Evolutionary conservation across 2,329 filamentous ascomycete genomes (phyloP).

Genomic region (Penicillium sumatraense): DNA sequence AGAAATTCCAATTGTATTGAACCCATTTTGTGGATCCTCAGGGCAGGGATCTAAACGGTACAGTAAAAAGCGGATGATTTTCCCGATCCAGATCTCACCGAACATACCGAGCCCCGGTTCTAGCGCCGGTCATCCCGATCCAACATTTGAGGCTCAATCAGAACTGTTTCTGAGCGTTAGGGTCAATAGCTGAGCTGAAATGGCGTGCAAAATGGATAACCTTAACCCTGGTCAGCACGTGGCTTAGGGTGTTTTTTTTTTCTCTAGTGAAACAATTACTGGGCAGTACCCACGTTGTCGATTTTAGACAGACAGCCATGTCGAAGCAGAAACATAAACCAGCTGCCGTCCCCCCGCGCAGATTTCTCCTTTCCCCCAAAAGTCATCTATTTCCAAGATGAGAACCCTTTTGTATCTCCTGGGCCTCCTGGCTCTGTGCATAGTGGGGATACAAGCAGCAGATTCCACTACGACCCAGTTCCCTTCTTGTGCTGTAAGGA

Average conservation of each 20-base stretch:
- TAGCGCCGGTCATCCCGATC: constrained; percentile 3
- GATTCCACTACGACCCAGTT: neutral
- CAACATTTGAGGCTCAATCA: neutral
- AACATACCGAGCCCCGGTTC: neutral
- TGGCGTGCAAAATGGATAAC: constrained; percentile 10
- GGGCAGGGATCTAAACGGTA: neutral
- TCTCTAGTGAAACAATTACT: constrained; percentile 1
- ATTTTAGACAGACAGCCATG: neutral
- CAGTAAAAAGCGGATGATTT: constrained; percentile 4
- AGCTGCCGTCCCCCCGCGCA: neutral
- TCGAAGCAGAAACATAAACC: constrained; percentile 12
- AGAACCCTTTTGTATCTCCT: constrained; percentile 6
- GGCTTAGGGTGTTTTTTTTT: neutral
- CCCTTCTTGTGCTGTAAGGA: constrained; percentile 17
- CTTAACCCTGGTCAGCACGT: constrained; percentile 1
- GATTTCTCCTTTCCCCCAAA: neutral
- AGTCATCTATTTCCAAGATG: constrained; percentile 4
- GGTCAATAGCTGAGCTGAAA: neutral
- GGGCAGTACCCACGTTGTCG: constrained; percentile 12
- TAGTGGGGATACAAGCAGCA: constrained; percentile 3
- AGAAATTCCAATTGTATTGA: too few relatives aligned
- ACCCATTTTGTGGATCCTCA: neutral
- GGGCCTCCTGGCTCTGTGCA: constrained; percentile 8
- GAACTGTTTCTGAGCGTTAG: neutral
- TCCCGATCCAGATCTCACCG: constrained; percentile 9